Percentiles rank a stretch among this genome's conserved stretches.
Evolutionary conservation across 2,329 filamentous ascomycete species (phyloP).

Genomic region (Cyclaneusma minus): DNA sequence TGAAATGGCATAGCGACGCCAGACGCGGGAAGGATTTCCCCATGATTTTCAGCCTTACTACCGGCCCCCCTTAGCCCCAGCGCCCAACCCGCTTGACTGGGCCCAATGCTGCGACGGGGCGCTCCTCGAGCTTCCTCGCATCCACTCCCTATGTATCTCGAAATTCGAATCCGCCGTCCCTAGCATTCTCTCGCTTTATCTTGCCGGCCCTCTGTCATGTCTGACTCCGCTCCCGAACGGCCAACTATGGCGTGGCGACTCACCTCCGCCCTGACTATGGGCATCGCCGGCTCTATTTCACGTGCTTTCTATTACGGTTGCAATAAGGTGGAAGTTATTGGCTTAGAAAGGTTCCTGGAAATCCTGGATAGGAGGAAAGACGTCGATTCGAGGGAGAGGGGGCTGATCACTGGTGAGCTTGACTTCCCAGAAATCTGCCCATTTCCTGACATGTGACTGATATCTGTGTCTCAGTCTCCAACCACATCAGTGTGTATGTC

Average conservation of each 20-base stretch:
- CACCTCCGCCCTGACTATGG: constrained; percentile 61
- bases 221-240: constrained; percentile 12
- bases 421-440: too few species aligned
- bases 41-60: too few species aligned
- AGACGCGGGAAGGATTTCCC: too few species aligned
- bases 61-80: too few species aligned
- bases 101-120: too few species aligned
- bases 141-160: too few species aligned
- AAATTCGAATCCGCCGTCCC: too few species aligned
- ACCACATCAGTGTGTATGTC: constrained; percentile 78
- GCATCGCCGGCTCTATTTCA: constrained; percentile 53
- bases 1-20: too few species aligned
- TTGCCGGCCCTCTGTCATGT: too few species aligned
- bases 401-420: constrained; percentile 63
- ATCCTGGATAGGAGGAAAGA: constrained; percentile 61
- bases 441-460: constrained; percentile 5
- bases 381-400: constrained; percentile 49
- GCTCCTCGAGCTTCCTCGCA: too few species aligned
- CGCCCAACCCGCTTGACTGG: too few species aligned
- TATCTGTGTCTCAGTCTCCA: constrained; percentile 50
- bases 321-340: constrained; percentile 61
- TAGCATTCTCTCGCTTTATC: too few species aligned
- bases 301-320: constrained; percentile 61
- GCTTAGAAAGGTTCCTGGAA: constrained; percentile 59
- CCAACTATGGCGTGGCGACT: constrained; percentile 56